phyloP scores from a whole-genome alignment of 2,329 filamentous ascomycete genomes.

The Periconia sp. region DNA sequence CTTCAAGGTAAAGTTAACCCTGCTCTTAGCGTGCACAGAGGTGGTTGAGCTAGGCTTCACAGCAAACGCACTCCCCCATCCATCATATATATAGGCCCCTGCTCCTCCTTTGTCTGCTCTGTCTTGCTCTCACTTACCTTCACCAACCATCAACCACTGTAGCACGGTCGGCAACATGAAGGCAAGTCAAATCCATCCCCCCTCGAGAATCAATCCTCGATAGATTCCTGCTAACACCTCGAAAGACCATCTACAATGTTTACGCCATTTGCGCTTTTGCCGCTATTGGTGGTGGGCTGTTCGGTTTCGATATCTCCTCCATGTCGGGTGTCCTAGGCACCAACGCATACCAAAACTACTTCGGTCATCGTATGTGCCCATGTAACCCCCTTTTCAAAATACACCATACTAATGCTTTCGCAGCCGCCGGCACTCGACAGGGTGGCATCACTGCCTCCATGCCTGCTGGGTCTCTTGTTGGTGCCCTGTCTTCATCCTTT shows the following conservation, averaged over 20 bases:
- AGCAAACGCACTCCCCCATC: neutral
- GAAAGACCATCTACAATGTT: conserved; percentile 49
- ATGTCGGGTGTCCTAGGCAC: conserved; percentile 44
- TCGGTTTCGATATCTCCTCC: conserved; percentile 45
- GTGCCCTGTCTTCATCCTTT: conserved; percentile 49
- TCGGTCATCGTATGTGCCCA: conserved; percentile 28
- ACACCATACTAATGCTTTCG: neutral
- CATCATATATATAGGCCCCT: conserved; percentile 11
- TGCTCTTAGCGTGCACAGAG: conserved; percentile 7
- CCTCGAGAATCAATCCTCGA: conserved; percentile 1
- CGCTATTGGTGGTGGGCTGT: conserved; percentile 54
- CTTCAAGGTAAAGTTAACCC: too few relatives aligned
- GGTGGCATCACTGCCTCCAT: conserved; percentile 51
- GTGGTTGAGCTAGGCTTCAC: conserved; percentile 23
- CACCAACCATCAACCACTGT: conserved; percentile 6
- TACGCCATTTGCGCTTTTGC: conserved; percentile 65
- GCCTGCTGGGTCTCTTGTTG: conserved; percentile 53
- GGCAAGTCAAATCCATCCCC: conserved; percentile 10
- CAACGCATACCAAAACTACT: conserved; percentile 42
- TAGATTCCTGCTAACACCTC: neutral
- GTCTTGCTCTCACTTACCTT: conserved; percentile 4
- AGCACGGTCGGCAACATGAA: conserved; percentile 31
- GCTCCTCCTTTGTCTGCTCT: neutral
- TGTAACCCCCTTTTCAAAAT: neutral
- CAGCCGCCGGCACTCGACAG: conserved; percentile 28